These are phyloP conservation scores for Colletotrichum australisinense DNA, from an alignment of 2,329 filamentous ascomycete species.

Conservation along the genomic window DNA sequence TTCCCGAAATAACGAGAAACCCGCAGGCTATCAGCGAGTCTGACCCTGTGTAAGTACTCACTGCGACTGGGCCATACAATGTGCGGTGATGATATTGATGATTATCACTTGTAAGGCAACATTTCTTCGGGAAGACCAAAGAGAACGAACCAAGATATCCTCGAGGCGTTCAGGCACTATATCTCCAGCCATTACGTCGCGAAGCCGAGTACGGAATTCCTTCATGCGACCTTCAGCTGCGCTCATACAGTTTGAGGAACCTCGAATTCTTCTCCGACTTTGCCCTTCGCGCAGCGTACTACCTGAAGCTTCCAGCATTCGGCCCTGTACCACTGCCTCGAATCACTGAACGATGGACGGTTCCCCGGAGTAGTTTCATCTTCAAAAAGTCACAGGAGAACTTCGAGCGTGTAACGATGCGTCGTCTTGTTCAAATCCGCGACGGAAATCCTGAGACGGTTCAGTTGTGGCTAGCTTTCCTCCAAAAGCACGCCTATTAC, in stretches of 20 bases:
- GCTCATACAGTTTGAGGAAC: slow-evolving; percentile 90
- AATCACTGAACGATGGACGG: slow-evolving; percentile 93
- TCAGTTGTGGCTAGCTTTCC: slow-evolving; percentile 90
- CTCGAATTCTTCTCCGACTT: slow-evolving; percentile 97
- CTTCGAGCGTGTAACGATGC: slow-evolving; percentile 90
- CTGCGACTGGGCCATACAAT: too few species aligned
- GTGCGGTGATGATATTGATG: background rate
- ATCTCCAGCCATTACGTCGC: slow-evolving; percentile 85
- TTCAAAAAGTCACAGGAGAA: slow-evolving; percentile 99
- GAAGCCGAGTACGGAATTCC: slow-evolving; percentile 81
- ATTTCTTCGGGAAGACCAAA: background rate
- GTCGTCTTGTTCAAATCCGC: slow-evolving; percentile 89
- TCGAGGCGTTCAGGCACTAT: slow-evolving; percentile 84
- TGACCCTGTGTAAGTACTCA: background rate
- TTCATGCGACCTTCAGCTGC: slow-evolving; percentile 90
- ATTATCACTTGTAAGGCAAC: background rate
- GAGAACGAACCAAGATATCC: slow-evolving; percentile 67
- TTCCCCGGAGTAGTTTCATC: slow-evolving; percentile 88
- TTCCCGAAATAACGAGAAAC: background rate
- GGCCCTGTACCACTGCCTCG: slow-evolving; percentile 89
- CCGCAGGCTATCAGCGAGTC: background rate
- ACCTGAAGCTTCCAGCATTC: slow-evolving; percentile 85
- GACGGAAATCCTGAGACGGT: slow-evolving; percentile 92
- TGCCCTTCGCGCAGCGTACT: slow-evolving; percentile 93
- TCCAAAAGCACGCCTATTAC: slow-evolving; percentile 92